A percentile compares a stretch with the other conserved stretches of the same genome.
phyloP scores from a whole-genome alignment of 2,329 filamentous ascomycete species.

The Fusarium praegraminearum region DNA sequence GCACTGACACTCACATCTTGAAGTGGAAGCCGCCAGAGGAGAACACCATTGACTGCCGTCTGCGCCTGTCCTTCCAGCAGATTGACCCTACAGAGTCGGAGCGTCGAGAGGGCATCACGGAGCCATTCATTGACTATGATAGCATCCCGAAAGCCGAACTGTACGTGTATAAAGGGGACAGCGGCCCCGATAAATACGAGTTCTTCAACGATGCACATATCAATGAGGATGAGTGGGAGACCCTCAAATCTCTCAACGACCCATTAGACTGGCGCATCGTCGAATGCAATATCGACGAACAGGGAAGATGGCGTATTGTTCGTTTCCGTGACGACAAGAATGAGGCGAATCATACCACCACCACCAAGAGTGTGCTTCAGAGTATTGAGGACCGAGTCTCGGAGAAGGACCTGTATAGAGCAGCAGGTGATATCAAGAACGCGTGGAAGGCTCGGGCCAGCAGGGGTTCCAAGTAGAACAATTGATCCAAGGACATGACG shows the following conservation, averaged over 20 bases:
- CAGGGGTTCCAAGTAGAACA: slow-evolving; percentile 62
- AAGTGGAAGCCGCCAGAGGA: slow-evolving; percentile 98
- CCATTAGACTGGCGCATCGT: slow-evolving; percentile 89
- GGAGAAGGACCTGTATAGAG: slow-evolving; percentile 80
- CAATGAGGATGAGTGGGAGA: slow-evolving; percentile 84
- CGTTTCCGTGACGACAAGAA: slow-evolving; percentile 93
- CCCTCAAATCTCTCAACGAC: slow-evolving; percentile 77
- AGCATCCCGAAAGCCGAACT: slow-evolving; percentile 80
- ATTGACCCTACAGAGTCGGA: slow-evolving; percentile 77
- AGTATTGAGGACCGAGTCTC: slow-evolving; percentile 90
- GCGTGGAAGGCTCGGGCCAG: slow-evolving; percentile 75
- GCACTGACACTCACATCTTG: slow-evolving; percentile 92
- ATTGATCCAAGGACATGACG: slow-evolving; percentile 27
- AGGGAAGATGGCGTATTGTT: slow-evolving; percentile 84
- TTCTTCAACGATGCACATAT: slow-evolving; percentile 76
- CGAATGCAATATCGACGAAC: slow-evolving; percentile 85
- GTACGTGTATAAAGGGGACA: slow-evolving; percentile 74
- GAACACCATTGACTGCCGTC: slow-evolving; percentile 93
- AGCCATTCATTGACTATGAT: slow-evolving; percentile 82
- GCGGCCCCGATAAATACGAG: slow-evolving; percentile 66
- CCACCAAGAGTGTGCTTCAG: slow-evolving; percentile 86
- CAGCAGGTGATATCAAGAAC: slow-evolving; percentile 77
- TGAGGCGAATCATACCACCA: slow-evolving; percentile 88
- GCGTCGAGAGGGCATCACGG: slow-evolving; percentile 71
- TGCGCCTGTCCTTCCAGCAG: slow-evolving; percentile 80